Evolutionary conservation across 2,329 filamentous ascomycete species (phyloP).

Genomic region (Thielaviopsis punctulata): DNA sequence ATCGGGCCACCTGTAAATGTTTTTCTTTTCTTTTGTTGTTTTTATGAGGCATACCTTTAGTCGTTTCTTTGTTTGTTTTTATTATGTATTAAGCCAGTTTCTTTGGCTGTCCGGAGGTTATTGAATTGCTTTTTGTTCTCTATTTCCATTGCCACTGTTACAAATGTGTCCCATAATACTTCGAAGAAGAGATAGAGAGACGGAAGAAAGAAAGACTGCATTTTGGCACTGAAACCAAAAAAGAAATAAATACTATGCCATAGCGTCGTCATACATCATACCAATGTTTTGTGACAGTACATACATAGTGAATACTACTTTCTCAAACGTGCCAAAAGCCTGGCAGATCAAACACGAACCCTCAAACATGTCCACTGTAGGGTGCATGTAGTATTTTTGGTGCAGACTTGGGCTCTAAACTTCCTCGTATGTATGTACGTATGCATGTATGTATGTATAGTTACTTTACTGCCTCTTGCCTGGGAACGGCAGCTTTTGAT

Average conservation of each 20-base stretch:
- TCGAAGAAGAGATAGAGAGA: background rate
- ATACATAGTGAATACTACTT: too few relatives aligned
- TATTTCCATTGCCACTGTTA: slow-evolving; percentile 15
- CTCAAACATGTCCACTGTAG: background rate
- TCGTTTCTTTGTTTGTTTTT: background rate
- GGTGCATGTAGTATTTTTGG: too few relatives aligned
- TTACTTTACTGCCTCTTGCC: too few relatives aligned
- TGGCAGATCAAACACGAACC: background rate
- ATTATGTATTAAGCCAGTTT: background rate
- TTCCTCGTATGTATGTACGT: too few relatives aligned
- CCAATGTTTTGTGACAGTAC: background rate
- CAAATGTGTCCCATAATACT: background rate
- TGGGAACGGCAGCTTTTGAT: background rate
- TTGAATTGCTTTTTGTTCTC: slow-evolving; percentile 12
- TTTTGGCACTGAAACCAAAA: background rate
- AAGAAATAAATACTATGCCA: too few relatives aligned
- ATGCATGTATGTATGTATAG: too few relatives aligned
- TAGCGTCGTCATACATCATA: too few relatives aligned
- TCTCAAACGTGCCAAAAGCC: background rate
- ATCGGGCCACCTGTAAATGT: slow-evolving; percentile 11
- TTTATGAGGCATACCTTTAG: background rate
- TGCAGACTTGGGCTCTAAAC: background rate
- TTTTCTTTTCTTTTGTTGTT: slow-evolving; percentile 9
- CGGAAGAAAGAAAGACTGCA: background rate
- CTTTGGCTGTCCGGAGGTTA: background rate